phyloP scores from a whole-genome alignment of 192 early-diverging fungal species.

The Obelidium mucronatum region DNA sequence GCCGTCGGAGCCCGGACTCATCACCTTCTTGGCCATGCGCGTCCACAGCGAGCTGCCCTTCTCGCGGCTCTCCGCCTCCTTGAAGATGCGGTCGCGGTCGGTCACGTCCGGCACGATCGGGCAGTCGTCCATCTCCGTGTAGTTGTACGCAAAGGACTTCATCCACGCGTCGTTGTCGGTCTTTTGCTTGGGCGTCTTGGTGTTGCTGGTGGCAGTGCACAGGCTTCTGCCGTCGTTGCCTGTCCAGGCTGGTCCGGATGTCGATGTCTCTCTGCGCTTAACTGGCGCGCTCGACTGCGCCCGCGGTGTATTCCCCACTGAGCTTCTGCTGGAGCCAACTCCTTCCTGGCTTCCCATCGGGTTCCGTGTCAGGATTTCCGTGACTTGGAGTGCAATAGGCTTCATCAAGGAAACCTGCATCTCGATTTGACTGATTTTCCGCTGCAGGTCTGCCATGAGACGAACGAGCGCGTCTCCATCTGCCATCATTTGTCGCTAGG shows the following conservation, averaged over 20 bases:
- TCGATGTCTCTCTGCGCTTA: background rate
- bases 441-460: background rate
- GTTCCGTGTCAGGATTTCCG: background rate
- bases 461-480: too few species aligned
- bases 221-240: too few species aligned
- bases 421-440: background rate
- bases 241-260: too few species aligned
- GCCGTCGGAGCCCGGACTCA: too few species aligned
- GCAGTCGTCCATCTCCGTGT: background rate
- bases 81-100: background rate
- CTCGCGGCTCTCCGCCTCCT: background rate
- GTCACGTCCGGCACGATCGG: background rate
- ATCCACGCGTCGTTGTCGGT: background rate
- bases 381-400: background rate
- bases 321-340: background rate
- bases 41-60: background rate
- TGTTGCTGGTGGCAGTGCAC: background rate
- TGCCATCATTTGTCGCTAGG: too few species aligned
- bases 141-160: background rate
- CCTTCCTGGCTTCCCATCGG: too few species aligned
- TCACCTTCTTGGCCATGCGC: too few species aligned
- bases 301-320: background rate
- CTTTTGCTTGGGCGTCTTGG: background rate
- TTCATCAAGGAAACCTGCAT: background rate
- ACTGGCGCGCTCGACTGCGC: background rate